Evolutionary conservation across 1,284 basidiomycete species (phyloP).

Genomic region (Entoloma clypeatum): DNA sequence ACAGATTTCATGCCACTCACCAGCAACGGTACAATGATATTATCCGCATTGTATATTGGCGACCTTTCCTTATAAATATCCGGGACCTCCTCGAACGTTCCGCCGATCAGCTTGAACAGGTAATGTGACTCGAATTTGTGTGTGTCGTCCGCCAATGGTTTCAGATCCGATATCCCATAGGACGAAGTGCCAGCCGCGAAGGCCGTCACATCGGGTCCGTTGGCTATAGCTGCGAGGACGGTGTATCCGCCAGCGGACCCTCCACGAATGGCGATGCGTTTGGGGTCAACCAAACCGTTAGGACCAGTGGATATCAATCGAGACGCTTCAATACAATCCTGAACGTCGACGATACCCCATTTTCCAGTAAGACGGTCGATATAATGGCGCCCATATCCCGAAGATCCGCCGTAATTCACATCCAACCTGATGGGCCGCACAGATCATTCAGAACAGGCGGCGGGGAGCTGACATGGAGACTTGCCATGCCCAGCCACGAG

Average conservation of each 20-base stretch:
- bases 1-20: slow-evolving; percentile 36
- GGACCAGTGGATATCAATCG: slow-evolving; percentile 40
- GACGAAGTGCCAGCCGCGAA: slow-evolving; percentile 48
- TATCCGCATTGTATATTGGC: slow-evolving; percentile 47
- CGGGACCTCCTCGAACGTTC: slow-evolving; percentile 41
- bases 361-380: slow-evolving; percentile 53
- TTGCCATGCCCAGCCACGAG: slow-evolving; percentile 63
- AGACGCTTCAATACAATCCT: slow-evolving; percentile 56
- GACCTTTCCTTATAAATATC: slow-evolving; percentile 48
- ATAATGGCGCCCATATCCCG: slow-evolving; percentile 60
- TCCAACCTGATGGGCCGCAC: slow-evolving; percentile 45
- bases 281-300: slow-evolving; percentile 47
- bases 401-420: slow-evolving; percentile 70
- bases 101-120: slow-evolving; percentile 52
- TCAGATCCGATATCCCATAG: slow-evolving; percentile 57
- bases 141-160: slow-evolving; percentile 45
- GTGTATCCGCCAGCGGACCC: slow-evolving; percentile 63
- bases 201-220: slow-evolving; percentile 29
- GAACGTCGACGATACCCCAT: slow-evolving; percentile 69
- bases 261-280: slow-evolving; percentile 58
- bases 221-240: slow-evolving; percentile 47
- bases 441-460: background rate
- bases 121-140: slow-evolving; percentile 71
- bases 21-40: slow-evolving; percentile 49
- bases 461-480: slow-evolving; percentile 14